Conservation (phyloP, 2,329 filamentous ascomycete species). For the Sclerotinia glacialis region DNA sequence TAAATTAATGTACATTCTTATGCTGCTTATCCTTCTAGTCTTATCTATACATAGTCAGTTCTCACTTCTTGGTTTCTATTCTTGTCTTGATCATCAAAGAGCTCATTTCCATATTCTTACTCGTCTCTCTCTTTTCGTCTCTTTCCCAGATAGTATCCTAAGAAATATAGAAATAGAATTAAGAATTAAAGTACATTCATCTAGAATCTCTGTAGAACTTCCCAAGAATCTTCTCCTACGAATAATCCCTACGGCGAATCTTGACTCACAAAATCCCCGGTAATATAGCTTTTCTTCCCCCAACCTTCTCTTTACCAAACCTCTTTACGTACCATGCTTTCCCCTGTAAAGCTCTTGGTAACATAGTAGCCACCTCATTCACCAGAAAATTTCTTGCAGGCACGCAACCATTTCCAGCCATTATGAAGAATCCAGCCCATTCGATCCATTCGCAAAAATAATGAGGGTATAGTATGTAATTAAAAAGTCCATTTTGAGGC, state of each 20-base stretch:
- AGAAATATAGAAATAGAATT: neutral
- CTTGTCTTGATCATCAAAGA: neutral
- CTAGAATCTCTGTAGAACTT: neutral
- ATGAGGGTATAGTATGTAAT: conserved; percentile 81
- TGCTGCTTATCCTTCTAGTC: conserved; percentile 1
- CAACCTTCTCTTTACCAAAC: conserved; percentile 82
- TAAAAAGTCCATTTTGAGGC: conserved; percentile 79
- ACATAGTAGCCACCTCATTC: conserved; percentile 87
- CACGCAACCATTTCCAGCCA: conserved; percentile 62
- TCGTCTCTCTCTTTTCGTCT: neutral
- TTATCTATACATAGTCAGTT: neutral
- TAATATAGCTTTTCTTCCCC: conserved; percentile 70
- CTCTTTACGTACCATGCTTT: conserved; percentile 81
- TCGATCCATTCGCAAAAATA: conserved; percentile 97
- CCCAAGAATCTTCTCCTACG: no score
- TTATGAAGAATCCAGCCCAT: conserved; percentile 86
- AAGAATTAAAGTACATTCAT: neutral
- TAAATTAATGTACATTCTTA: conserved; percentile 5
- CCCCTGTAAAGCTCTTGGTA: conserved; percentile 79
- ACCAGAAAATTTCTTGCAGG: conserved; percentile 80
- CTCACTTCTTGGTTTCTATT: conserved; percentile 1
- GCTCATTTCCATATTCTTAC: neutral
- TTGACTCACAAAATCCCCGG: conserved; percentile 44
- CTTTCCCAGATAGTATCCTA: neutral
- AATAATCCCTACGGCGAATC: neutral